Evolutionary conservation across 257 asterid species (phyloP), one percentile per base, ranked within the genome.

Genomic region (Vinca minor): DNA sequence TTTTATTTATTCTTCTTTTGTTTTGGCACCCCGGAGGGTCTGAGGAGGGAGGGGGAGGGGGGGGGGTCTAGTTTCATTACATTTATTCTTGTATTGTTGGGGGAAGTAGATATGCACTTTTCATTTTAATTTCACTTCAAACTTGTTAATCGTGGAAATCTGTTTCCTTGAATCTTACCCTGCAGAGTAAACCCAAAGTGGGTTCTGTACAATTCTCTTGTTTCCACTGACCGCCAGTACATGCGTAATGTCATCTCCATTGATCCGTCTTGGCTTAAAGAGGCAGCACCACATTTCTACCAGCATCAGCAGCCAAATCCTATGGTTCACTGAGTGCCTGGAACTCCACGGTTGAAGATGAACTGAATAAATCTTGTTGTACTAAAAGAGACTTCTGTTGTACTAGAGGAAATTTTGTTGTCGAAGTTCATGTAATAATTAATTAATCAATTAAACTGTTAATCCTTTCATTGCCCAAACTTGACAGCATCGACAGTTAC

Each of bases 131-230:
- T 11, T 26, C 29, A 10, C 28, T 4, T 57, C 34, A 23, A 13
- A n/a, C 59, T 9, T 48, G 25, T 48, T 42, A 46, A 71, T n/a
- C 47, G 8, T 66, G 47, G n/a, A n/a, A n/a, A n/a, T n/a, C n/a
- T 47, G 20, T 28, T 18, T 20, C 25, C 29, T n/a, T 52, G 23
- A 28, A 54, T 52, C 20, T 41, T 65, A 8, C 35, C 50, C 5
- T 79, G 72, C 88, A 92, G 98, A 64, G 97, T 89, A 12, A 87
- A 89, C 65, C 98, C 98, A 3, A 92, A 89, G 83, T 92, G 95
- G 91, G 82, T 92, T 0, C 62, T 92, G 59, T 92, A 82, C 84
- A 89, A 84, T 66, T 85, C 97, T 6, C 84, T 92, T 36, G 95
- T 92, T 70, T 87, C 96, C 21, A 92, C 97, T n/a, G 96, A 92